Conservation (phyloP, 2,329 filamentous ascomycete genomes). For the Colletotrichum eremochloae region DNA sequence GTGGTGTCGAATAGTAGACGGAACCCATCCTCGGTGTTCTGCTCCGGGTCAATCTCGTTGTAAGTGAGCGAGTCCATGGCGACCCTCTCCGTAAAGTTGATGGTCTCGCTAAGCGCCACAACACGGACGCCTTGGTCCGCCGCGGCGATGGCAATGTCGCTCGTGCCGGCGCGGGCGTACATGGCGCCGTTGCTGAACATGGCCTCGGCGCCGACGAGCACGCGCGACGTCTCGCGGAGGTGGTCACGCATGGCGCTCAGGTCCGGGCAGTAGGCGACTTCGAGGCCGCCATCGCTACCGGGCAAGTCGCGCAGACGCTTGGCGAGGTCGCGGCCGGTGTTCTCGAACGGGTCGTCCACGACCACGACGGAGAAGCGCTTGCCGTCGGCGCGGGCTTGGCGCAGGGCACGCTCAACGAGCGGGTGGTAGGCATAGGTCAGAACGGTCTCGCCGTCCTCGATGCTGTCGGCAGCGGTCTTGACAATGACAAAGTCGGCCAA, state of each 20-base stretch:
- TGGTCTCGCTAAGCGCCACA: constrained; percentile 90
- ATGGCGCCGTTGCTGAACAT: constrained; percentile 96
- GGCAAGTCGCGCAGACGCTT: constrained; percentile 69
- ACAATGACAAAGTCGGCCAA: constrained; percentile 90
- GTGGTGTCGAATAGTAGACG: constrained; percentile 92
- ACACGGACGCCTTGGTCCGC: constrained; percentile 82
- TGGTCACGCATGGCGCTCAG: constrained; percentile 82
- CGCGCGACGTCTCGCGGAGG: constrained; percentile 75
- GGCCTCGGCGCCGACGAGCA: constrained; percentile 91
- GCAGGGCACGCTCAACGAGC: constrained; percentile 85
- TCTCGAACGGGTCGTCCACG: constrained; percentile 77
- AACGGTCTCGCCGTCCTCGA: constrained; percentile 83
- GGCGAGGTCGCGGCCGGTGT: constrained; percentile 71
- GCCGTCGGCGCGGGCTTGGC: constrained; percentile 77
- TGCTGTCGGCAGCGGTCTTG: constrained; percentile 79
- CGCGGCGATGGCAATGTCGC: constrained; percentile 87
- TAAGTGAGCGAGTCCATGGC: constrained; percentile 92
- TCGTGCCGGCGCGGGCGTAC: constrained; percentile 89
- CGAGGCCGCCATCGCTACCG: constrained; percentile 65
- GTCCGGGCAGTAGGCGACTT: constrained; percentile 83
- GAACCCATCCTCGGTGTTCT: constrained; percentile 67
- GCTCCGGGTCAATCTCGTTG: constrained; percentile 89
- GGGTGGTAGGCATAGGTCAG: constrained; percentile 89
- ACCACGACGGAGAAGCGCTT: constrained; percentile 87
- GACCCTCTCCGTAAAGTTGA: constrained; percentile 91